Percentiles rank a stretch among this genome's conserved stretches.
phyloP scores from a whole-genome alignment of 371 early-diverging fungal genomes.

The Circinella minor region DNA sequence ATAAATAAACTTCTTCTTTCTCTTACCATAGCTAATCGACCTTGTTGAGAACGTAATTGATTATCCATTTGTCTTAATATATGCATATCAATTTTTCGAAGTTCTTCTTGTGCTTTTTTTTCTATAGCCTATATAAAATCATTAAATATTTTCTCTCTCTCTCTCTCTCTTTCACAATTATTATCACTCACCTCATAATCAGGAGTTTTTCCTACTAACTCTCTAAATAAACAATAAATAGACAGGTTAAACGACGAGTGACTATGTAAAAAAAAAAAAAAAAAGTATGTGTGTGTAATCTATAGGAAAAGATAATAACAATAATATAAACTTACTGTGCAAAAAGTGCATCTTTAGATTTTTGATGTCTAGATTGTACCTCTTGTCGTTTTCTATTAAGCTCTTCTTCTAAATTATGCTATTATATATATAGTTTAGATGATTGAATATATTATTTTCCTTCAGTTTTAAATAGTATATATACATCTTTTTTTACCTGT shows the following conservation, averaged over 20 bases:
- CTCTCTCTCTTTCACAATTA: neutral
- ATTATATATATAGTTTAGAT: neutral
- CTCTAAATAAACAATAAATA: neutral
- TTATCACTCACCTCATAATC: constrained; percentile 6
- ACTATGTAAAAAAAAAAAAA: too few species aligned
- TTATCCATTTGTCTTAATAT: constrained; percentile 43
- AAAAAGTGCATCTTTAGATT: constrained; percentile 32
- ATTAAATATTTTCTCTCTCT: neutral
- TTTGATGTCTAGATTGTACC: constrained; percentile 27
- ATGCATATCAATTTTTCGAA: constrained; percentile 35
- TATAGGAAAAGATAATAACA: too few species aligned
- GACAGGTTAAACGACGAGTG: too few species aligned
- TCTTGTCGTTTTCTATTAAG: constrained; percentile 36
- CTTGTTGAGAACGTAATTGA: constrained; percentile 31
- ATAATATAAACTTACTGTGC: constrained; percentile 35
- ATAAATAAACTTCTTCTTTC: neutral
- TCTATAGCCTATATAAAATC: constrained; percentile 19
- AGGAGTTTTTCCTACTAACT: neutral
- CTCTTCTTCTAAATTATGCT: constrained; percentile 40
- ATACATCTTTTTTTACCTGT: constrained; percentile 26
- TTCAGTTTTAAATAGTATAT: neutral
- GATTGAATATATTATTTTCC: neutral
- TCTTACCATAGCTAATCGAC: constrained; percentile 29
- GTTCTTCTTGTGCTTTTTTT: constrained; percentile 26
- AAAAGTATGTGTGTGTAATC: neutral